Percentiles rank a stretch among this genome's conserved stretches.
Evolutionary conservation across 306 rosid species (phyloP).

Genomic region (Cucurbita moschata): DNA sequence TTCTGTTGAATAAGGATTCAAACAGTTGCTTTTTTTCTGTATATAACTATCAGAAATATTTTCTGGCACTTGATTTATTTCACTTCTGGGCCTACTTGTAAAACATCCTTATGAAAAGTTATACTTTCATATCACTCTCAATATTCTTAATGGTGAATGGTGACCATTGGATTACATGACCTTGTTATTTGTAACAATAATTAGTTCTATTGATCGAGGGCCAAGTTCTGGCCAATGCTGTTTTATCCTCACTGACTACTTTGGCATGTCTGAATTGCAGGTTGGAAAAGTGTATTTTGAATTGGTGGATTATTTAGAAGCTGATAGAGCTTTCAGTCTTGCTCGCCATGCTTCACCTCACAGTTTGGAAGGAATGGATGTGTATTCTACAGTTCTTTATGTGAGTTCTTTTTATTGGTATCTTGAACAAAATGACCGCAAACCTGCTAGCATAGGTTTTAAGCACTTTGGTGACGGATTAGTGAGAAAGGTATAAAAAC

Average conservation of each 20-base stretch:
- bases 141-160: not conserved
- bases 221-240: not conserved
- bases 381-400: slow-evolving; percentile 90
- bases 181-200: not conserved
- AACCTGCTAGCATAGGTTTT: not conserved
- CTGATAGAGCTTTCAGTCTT: slow-evolving; percentile 75
- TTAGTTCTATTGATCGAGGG: not conserved
- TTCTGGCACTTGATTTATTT: not conserved
- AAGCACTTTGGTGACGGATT: not conserved
- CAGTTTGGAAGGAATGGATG: slow-evolving; percentile 94
- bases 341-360: slow-evolving; percentile 66
- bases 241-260: not conserved
- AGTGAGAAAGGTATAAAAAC: not conserved
- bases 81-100: not conserved
- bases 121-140: not conserved
- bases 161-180: not conserved
- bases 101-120: not conserved
- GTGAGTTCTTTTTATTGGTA: slow-evolving; percentile 43
- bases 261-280: slow-evolving; percentile 36
- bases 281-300: slow-evolving; percentile 85
- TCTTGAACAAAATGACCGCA: not conserved
- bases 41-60: not conserved
- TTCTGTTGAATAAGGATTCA: not conserved
- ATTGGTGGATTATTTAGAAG: slow-evolving; percentile 85
- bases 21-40: not conserved